phyloP scores from a whole-genome alignment of 2,329 filamentous ascomycete genomes.

The Apiospora sp. region DNA sequence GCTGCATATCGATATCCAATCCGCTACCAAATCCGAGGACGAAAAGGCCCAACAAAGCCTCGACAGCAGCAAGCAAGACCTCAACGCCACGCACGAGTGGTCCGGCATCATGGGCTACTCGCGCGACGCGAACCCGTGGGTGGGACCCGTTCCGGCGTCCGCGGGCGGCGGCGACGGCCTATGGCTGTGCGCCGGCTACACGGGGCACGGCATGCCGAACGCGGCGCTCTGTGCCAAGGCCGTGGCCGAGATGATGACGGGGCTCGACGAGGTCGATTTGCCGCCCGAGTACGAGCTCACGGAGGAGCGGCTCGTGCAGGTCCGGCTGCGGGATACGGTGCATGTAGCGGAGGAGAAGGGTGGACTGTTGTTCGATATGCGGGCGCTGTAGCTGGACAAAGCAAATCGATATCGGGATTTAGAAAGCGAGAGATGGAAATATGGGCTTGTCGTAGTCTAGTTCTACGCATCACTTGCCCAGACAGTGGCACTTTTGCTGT shows the following conservation, averaged over 20 bases:
- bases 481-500: not conserved
- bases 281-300: slow-evolving; percentile 52
- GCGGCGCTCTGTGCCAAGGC: slow-evolving; percentile 72
- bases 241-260: slow-evolving; percentile 65
- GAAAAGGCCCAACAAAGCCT: not conserved
- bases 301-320: slow-evolving; percentile 41
- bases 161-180: slow-evolving; percentile 62
- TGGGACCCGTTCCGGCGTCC: slow-evolving; percentile 68
- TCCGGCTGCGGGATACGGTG: slow-evolving; percentile 31
- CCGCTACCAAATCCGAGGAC: slow-evolving; percentile 23
- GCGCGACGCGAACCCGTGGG: slow-evolving; percentile 73
- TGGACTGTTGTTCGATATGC: slow-evolving; percentile 26
- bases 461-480: not conserved
- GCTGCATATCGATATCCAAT: slow-evolving; percentile 12
- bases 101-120: slow-evolving; percentile 83
- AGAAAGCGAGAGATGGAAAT: not conserved
- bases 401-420: not conserved
- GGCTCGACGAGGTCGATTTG: slow-evolving; percentile 50
- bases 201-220: slow-evolving; percentile 80
- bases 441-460: not conserved
- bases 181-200: slow-evolving; percentile 72
- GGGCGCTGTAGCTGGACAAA: not conserved
- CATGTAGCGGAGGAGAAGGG: slow-evolving; percentile 27
- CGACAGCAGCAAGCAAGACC: slow-evolving; percentile 45
- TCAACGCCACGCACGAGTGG: slow-evolving; percentile 71